A percentile compares a stretch with the other conserved stretches of the same genome.
phyloP scores from a whole-genome alignment of 768 basidiomycete genomes.

The Pulveroboletus sp. region DNA sequence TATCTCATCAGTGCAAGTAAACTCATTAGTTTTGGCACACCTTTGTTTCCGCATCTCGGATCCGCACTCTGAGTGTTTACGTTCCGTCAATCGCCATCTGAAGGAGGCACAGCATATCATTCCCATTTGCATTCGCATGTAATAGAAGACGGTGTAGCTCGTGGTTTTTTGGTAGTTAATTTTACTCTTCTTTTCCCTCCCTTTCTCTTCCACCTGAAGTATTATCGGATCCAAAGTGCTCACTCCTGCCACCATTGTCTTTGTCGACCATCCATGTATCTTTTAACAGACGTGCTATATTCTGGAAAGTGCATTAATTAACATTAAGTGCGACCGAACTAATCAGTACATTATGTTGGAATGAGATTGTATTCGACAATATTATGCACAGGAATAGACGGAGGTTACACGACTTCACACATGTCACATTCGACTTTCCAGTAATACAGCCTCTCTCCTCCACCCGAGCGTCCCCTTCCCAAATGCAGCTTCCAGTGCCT shows the following conservation, averaged over 20 bases:
- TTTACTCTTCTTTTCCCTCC: slow-evolving; percentile 10
- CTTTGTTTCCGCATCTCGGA: slow-evolving; percentile 12
- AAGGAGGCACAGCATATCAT: slow-evolving; percentile 63
- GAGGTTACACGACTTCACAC: not conserved
- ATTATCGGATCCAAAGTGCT: slow-evolving; percentile 12
- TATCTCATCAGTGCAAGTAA: slow-evolving; percentile 46
- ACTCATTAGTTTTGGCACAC: slow-evolving; percentile 34
- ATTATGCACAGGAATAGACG: too few relatives aligned
- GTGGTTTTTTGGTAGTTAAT: slow-evolving; percentile 25
- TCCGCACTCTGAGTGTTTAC: slow-evolving; percentile 16
- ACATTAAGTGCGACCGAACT: not conserved
- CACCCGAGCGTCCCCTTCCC: slow-evolving; percentile 66
- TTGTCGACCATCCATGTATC: slow-evolving; percentile 13
- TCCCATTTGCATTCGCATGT: slow-evolving; percentile 51
- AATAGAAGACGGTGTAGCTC: slow-evolving; percentile 45
- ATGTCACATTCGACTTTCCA: slow-evolving; percentile 52
- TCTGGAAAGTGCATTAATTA: slow-evolving; percentile 1
- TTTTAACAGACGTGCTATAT: slow-evolving; percentile 8
- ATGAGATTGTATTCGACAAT: too few relatives aligned
- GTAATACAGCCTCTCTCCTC: slow-evolving; percentile 49
- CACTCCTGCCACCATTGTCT: slow-evolving; percentile 5
- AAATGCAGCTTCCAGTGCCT: slow-evolving; percentile 83
- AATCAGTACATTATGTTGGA: not conserved
- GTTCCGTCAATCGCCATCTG: slow-evolving; percentile 52
- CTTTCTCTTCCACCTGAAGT: slow-evolving; percentile 7